These are phyloP conservation scores for Hebeloma cylindrosporum DNA, from an alignment of 768 basidiomycete genomes.

Conservation along the genomic window DNA sequence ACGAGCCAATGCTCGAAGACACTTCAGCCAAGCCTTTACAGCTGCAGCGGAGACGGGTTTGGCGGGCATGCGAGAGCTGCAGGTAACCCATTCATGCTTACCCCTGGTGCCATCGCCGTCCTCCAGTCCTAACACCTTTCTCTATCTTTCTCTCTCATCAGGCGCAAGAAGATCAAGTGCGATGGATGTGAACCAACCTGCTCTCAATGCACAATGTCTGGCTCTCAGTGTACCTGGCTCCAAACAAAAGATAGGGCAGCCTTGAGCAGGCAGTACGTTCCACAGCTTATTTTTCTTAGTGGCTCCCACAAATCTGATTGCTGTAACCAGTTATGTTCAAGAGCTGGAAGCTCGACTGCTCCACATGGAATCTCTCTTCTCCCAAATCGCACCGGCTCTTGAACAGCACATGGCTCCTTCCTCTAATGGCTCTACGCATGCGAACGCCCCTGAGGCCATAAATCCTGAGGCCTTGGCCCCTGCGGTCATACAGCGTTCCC, in stretches of 20 bases:
- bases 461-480: constrained; percentile 37
- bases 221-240: constrained; percentile 82
- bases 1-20: constrained; percentile 59
- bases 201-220: constrained; percentile 74
- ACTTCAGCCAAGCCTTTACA: constrained; percentile 68
- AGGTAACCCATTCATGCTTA: constrained; percentile 48
- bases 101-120: constrained; percentile 19
- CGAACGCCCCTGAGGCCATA: constrained; percentile 29
- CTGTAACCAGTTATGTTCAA: constrained; percentile 71
- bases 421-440: constrained; percentile 39
- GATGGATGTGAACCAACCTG: constrained; percentile 87
- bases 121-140: constrained; percentile 13
- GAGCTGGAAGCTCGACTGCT: constrained; percentile 85
- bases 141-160: constrained; percentile 30
- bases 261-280: constrained; percentile 85
- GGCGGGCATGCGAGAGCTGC: constrained; percentile 90
- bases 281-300: constrained; percentile 4
- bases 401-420: constrained; percentile 64
- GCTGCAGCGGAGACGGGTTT: constrained; percentile 77
- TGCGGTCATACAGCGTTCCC: constrained; percentile 37
- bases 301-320: constrained; percentile 13
- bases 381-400: constrained; percentile 76
- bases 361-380: constrained; percentile 86
- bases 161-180: constrained; percentile 93
- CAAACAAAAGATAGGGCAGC: constrained; percentile 92